These are phyloP conservation scores for Triticum monococcum DNA, from an alignment of 176 grass and related monocot genomes.

Conservation along the genomic window DNA sequence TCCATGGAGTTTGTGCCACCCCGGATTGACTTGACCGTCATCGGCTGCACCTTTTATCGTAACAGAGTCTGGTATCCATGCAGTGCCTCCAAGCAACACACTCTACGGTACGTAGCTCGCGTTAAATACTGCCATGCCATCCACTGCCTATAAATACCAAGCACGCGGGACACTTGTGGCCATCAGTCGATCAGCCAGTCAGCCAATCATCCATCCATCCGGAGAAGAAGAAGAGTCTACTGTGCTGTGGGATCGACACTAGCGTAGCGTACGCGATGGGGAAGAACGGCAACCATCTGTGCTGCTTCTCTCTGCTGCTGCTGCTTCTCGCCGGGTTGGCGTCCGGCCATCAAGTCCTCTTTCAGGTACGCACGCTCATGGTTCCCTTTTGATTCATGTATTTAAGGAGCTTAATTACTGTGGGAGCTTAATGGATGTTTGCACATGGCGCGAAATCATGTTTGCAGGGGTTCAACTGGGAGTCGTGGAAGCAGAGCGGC, in stretches of 20 bases:
- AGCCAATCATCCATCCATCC: background rate
- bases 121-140: background rate
- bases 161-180: background rate
- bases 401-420: background rate
- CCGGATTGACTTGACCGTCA: slow-evolving; percentile 4
- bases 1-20: background rate
- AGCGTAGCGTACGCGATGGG: background rate
- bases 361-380: slow-evolving; percentile 37
- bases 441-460: no score
- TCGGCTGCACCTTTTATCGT: background rate
- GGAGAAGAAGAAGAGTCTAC: background rate
- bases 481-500: slow-evolving; percentile 69
- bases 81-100: slow-evolving; percentile 26
- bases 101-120: background rate
- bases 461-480: slow-evolving; percentile 91
- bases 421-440: background rate
- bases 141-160: slow-evolving; percentile 11
- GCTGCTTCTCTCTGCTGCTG: slow-evolving; percentile 25
- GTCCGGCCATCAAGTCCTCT: slow-evolving; percentile 41
- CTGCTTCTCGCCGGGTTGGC: slow-evolving; percentile 18
- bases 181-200: background rate
- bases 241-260: background rate
- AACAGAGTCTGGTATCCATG: slow-evolving; percentile 22
- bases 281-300: background rate
- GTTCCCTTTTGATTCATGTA: no score